These are phyloP conservation scores for Metarhizium rileyi DNA, from an alignment of 2,329 filamentous ascomycete genomes.

Conservation along the genomic window DNA sequence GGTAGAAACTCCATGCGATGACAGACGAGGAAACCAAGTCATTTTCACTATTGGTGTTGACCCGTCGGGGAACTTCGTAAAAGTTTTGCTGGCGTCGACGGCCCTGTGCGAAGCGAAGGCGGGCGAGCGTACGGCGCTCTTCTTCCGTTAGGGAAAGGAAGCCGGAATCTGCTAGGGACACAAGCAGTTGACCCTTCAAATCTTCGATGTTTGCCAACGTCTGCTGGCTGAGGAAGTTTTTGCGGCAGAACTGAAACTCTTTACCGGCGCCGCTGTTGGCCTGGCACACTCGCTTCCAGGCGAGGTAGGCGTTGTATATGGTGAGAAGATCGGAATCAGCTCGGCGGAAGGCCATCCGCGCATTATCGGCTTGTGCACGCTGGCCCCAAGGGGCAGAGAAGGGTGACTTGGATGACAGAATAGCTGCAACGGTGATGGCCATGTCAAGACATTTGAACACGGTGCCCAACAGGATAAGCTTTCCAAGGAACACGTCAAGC, in stretches of 20 bases:
- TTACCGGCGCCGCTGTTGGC: conserved; percentile 51
- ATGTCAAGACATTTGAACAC: conserved; percentile 90
- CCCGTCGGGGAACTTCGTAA: conserved; percentile 68
- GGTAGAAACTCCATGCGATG: conserved; percentile 91
- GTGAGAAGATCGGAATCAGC: conserved; percentile 89
- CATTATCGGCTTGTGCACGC: conserved; percentile 70
- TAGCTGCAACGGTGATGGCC: conserved; percentile 82
- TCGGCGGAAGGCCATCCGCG: conserved; percentile 67
- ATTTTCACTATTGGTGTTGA: conserved; percentile 68
- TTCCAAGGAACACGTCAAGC: conserved; percentile 88
- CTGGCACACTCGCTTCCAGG: conserved; percentile 78
- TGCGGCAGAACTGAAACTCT: conserved; percentile 85
- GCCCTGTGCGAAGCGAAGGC: conserved; percentile 50
- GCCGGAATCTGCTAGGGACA: conserved; percentile 75
- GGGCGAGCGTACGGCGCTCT: conserved; percentile 60
- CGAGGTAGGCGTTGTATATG: conserved; percentile 82
- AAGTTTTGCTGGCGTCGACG: conserved; percentile 59
- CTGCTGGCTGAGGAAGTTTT: conserved; percentile 87
- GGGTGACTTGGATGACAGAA: conserved; percentile 88
- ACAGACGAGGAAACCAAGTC: conserved; percentile 72
- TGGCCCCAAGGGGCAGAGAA: conserved; percentile 83
- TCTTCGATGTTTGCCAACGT: conserved; percentile 90
- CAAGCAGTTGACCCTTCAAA: conserved; percentile 81
- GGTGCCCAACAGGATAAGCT: conserved; percentile 76
- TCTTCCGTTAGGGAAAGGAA: conserved; percentile 66